phyloP scores from a whole-genome alignment of 1,139 yeast genomes.

The Kazachstania sp. region DNA sequence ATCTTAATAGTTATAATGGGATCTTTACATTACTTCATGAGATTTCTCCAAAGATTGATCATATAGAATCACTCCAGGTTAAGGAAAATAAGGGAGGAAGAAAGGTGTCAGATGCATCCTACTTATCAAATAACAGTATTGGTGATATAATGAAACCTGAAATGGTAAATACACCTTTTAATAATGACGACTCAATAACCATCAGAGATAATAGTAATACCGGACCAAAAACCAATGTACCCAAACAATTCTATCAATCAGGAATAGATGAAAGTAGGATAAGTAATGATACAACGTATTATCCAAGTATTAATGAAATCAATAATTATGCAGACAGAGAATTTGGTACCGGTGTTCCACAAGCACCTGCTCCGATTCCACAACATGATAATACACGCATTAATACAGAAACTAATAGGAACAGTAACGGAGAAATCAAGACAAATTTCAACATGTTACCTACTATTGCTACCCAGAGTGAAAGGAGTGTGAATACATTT shows the following conservation, averaged over 20 bases:
- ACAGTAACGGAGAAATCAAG: neutral
- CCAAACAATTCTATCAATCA: neutral
- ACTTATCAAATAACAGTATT: neutral
- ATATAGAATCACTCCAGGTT: constrained; percentile 1
- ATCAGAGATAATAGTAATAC: neutral
- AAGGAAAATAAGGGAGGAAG: neutral
- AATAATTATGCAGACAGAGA: constrained; percentile 7
- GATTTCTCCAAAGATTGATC: constrained; percentile 22
- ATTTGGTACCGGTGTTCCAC: neutral
- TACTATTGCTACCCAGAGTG: constrained; percentile 4
- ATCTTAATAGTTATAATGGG: constrained; percentile 15
- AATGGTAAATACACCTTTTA: constrained; percentile 7
- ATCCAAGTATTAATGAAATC: constrained; percentile 8
- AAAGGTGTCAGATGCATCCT: constrained; percentile 7
- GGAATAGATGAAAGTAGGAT: neutral
- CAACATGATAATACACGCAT: too few species aligned
- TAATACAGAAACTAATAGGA: neutral
- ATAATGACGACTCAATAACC: neutral
- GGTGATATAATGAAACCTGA: constrained; percentile 5
- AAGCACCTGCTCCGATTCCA: neutral
- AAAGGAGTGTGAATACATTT: constrained; percentile 6
- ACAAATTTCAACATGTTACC: neutral
- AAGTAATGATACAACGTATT: constrained; percentile 6
- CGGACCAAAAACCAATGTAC: neutral
- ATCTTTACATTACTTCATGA: constrained; percentile 25